Evolutionary conservation across 75 land plant genomes (phyloP).

Genomic region (Pinus albicaulis): DNA sequence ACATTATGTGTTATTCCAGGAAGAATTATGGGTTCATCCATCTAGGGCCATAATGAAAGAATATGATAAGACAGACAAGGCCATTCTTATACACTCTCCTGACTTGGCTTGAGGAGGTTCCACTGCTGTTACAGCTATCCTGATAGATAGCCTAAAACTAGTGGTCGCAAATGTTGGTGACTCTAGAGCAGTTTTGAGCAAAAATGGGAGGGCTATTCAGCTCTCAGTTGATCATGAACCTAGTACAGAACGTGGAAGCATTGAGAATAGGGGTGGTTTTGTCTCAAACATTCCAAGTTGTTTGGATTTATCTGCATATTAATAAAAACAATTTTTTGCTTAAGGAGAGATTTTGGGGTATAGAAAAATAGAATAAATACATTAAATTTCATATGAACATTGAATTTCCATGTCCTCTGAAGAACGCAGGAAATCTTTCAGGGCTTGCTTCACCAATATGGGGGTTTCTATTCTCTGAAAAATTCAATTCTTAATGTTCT

Average conservation of each 20-base stretch:
- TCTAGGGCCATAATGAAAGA: constrained; percentile 4
- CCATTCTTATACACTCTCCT: constrained; percentile 2
- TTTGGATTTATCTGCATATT: neutral
- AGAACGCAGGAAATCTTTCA: too few relatives aligned
- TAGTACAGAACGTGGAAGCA: constrained; percentile 50
- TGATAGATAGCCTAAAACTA: constrained; percentile 63
- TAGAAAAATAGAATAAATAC: too few relatives aligned
- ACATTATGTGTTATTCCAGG: constrained; percentile 5
- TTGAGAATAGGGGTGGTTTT: constrained; percentile 77
- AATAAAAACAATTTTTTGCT: too few relatives aligned
- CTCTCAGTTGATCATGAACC: constrained; percentile 84
- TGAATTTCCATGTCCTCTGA: too few relatives aligned
- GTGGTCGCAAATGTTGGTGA: constrained; percentile 90
- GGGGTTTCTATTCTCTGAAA: neutral
- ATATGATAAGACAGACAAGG: constrained; percentile 6
- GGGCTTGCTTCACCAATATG: too few relatives aligned
- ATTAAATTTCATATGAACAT: too few relatives aligned
- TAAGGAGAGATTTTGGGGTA: too few relatives aligned
- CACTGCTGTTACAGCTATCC: constrained; percentile 86
- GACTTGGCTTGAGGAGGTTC: constrained; percentile 48
- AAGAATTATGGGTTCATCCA: constrained; percentile 1
- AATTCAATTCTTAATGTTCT: neutral
- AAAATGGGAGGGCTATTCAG: constrained; percentile 49
- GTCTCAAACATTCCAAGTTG: constrained; percentile 75
- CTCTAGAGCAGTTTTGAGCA: constrained; percentile 76